Conservation (phyloP, 805 yeast species). For the Candida taoyuanica region DNA sequence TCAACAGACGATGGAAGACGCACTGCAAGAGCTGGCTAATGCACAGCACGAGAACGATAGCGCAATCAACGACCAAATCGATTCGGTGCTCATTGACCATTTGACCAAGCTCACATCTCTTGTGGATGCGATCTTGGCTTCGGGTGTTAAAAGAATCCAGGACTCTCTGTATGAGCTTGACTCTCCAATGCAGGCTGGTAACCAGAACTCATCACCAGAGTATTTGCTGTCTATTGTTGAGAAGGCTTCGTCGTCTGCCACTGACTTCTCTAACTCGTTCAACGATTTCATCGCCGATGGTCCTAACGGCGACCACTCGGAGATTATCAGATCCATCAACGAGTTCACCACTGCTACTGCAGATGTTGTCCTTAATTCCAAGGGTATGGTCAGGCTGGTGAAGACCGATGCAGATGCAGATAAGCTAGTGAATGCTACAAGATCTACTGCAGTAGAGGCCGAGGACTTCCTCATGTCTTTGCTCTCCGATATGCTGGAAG, state of each 20-base stretch:
- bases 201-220: conserved; percentile 68
- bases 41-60: conserved; percentile 43
- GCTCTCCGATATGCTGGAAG: conserved; percentile 46
- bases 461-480: conserved; percentile 59
- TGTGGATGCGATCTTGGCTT: conserved; percentile 62
- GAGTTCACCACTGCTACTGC: conserved; percentile 56
- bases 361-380: conserved; percentile 61
- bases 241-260: conserved; percentile 62
- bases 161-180: conserved; percentile 64
- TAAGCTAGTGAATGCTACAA: conserved; percentile 41
- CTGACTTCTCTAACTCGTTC: conserved; percentile 76
- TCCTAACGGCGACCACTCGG: conserved; percentile 54
- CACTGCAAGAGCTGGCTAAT: conserved; percentile 54
- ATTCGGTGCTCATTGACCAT: conserved; percentile 44
- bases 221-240: conserved; percentile 66
- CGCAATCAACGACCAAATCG: conserved; percentile 56
- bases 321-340: conserved; percentile 57
- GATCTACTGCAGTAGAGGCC: conserved; percentile 55
- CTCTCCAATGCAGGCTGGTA: conserved; percentile 81
- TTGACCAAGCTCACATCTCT: conserved; percentile 49
- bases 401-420: conserved; percentile 50
- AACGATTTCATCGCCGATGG: conserved; percentile 76
- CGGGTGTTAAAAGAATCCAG: conserved; percentile 70
- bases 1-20: conserved; percentile 74
- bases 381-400: conserved; percentile 60